These are phyloP conservation scores for Alternaria longipes DNA, from an alignment of 2,329 filamentous ascomycete species.

Conservation along the genomic window DNA sequence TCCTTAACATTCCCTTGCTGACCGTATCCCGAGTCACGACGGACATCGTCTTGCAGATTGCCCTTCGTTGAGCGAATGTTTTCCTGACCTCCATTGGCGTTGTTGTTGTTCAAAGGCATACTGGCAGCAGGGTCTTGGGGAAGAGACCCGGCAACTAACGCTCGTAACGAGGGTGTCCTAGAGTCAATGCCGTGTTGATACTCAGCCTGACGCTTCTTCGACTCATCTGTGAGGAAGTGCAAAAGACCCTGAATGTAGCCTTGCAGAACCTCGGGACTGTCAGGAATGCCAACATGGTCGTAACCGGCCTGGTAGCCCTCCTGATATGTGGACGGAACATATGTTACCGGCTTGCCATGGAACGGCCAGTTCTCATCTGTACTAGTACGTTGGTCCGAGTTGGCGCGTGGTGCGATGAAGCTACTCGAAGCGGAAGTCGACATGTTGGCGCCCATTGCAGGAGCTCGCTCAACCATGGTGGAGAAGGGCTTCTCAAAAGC, in stretches of 20 bases:
- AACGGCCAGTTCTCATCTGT: constrained; percentile 37
- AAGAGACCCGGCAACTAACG: constrained; percentile 33
- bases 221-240: constrained; percentile 40
- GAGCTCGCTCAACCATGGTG: constrained; percentile 16
- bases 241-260: constrained; percentile 47
- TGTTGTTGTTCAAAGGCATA: constrained; percentile 35
- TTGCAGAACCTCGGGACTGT: constrained; percentile 43
- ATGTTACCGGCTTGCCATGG: constrained; percentile 27
- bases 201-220: constrained; percentile 29
- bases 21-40: constrained; percentile 28
- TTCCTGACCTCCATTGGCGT: constrained; percentile 32
- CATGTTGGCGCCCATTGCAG: constrained; percentile 9
- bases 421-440: constrained; percentile 24
- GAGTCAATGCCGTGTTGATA: constrained; percentile 23
- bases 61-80: constrained; percentile 33
- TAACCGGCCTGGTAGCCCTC: constrained; percentile 51
- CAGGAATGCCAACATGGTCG: constrained; percentile 46
- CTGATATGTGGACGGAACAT: constrained; percentile 48
- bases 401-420: constrained; percentile 18
- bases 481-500: constrained; percentile 12
- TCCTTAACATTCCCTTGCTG: constrained; percentile 22
- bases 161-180: constrained; percentile 38
- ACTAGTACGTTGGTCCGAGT: constrained; percentile 27
- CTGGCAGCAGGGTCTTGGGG: constrained; percentile 42
- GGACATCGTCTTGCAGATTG: constrained; percentile 15